Evolutionary conservation across 306 rosid genomes (phyloP), one percentile per base, ranked within the genome.

Genomic region (Potentilla sterilis): DNA sequence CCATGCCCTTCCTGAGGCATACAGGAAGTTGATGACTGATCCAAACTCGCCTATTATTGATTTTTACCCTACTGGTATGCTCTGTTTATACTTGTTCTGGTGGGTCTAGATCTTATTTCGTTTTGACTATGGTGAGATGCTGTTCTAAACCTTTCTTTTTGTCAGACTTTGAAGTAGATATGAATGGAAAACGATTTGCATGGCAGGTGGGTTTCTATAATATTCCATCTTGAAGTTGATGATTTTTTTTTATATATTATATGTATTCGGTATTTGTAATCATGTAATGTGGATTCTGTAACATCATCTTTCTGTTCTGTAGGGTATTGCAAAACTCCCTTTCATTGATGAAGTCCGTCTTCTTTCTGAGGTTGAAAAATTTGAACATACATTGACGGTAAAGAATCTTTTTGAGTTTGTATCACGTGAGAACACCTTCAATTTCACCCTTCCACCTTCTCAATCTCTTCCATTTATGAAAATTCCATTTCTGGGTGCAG

Each of bases 281-380:
- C 47, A 58, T n/a, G 34, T 74, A 15, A 37, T 35, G 69, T 49
- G 37, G 81, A 43, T n/a, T 77, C 9, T 8, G 73, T 77, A 65
- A 80, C 79, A 69, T 65, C 77, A 32, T 54, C 28, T 81, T 74
- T 73, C 63, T 66, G 48, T 52, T 85, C 41, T 79, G 65, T 67
- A 96, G 99, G 99, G 99, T 72, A 85, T 96, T 83, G 99, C 98
- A 16, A 96, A 96, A 84, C 77, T 96, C 84, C 99, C 98, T 64
- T 96, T 96, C 74, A 96, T 96, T 87, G 99, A 96, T 65, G 99
- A 96, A 88, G 75, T 10, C 46, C 93, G 99, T 34, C 98, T 96
- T 84, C 98, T 96, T 73, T 64, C 88, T 0, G 98, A 92, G 88
- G 99, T 96, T 70, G 58, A 54, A 35, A 90, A 90, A 79, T 67